Base-by-base conservation (phyloP, 768 basidiomycete species). In the Tylopilus subfusipes region DNA sequence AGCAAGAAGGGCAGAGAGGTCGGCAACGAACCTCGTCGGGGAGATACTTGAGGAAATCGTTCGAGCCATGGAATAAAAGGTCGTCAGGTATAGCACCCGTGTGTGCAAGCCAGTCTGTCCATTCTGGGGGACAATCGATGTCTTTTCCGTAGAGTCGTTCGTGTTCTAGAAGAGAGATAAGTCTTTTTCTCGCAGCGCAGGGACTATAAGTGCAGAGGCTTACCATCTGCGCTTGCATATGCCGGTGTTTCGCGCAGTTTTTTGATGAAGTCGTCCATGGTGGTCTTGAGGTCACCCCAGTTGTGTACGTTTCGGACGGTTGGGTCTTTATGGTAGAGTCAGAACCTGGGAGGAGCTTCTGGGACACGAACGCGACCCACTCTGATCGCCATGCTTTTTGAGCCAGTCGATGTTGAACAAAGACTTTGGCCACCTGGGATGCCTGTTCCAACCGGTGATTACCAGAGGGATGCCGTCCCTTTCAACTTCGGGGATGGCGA, bases 81-180 rank as follows among this genome's bases (percentile, higher is more conserved):
- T 62, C 56, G 3, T 72, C 34, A 0, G 90, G 89, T 34, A 93
- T 71, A 29, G 80, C 72, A 24, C 67, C 64, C 3, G 64, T 64
- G 0, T 67, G 60, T 7, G 75, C 62, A 16, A 93, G 70, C 83
- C 87, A 90, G 5, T 80, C 52, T 21, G 75, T 74, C 88, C 89
- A 93, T 61, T 69, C 63, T 38, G 62, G 29, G 0, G 91, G 91
- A 66, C 89, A 92, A 12, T 79, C 74, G 1, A 79, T 78, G 62
- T 93, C 91, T 63, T 93, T 93, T 21, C 87, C 89, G 61, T 93
- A 93, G 10, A 84, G 73, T 27, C 87, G 74, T 62, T 83, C 79
- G 11, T 65, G 61, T 59, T 87, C 86, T 88, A 58, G 11, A 50
- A 27, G 42, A 52, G 19, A 29, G 6, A 6, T 52, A 4, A 49